Base-by-base conservation (phyloP, 1,284 basidiomycete genomes). In the Anthracocystis walkeri region DNA sequence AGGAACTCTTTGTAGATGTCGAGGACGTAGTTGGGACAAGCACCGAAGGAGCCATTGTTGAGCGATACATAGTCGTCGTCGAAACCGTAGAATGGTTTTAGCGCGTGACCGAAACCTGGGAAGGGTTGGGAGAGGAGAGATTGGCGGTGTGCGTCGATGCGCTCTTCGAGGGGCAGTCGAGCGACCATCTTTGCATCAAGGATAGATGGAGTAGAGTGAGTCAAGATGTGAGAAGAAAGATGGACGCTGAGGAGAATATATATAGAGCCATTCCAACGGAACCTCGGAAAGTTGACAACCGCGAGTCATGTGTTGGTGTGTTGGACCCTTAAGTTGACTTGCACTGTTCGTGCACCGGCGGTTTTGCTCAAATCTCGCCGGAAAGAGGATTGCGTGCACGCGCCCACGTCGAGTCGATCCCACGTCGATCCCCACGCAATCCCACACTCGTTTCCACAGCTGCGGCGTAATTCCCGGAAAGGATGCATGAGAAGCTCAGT, bases 31-130 rank as follows among this genome's bases (percentile, higher is more conserved):
- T 63, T 72, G n/a, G 74, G 74, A 20, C 74, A 76, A 3, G 65
- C 58, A 7, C 74, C 74, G 20, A 72, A 76, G 1, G 69, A 72
- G 40, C 74, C 74, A 33, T 72, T 72, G 74, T 76, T 76, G 33
- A 76, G 59, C 2, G 64, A 49, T 12, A 72, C 62, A 49, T 76
- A 76, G 45, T 38, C 6, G 5, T 44, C 40, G 42, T 72, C 74
- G 58, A 76, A 76, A 0, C 64, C 68, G 58, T 68, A 76, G 62
- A 35, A 65, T 0, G 57, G 50, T 45, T 50, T 60, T 18, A 71
- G 55, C 1, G 65, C 62, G 41, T 65, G 68, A 0, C 74, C 74
- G 45, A 72, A 72, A 5, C 65, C 68, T 0, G 74, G 74, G 49
- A 75, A 75, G 0, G 58, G 61, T 42, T 58, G 44, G 5, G 62